Conservation (phyloP, 495 filamentous ascomycete genomes). For the Diplogelasinospora grovesii region DNA sequence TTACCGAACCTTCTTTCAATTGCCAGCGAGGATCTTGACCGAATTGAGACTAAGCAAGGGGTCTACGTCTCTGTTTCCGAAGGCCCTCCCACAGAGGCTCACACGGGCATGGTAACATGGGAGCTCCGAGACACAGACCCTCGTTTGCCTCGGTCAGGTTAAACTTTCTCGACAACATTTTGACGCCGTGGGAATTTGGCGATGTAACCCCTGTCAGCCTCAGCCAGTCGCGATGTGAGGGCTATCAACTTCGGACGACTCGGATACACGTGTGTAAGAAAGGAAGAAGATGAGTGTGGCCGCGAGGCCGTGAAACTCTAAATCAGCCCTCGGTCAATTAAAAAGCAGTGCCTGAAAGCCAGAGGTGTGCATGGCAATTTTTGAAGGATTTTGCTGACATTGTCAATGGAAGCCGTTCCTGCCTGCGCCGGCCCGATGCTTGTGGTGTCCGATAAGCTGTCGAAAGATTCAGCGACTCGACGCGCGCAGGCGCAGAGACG, state of each 20-base stretch:
- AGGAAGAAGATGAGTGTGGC: no score
- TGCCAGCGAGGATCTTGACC: conserved; percentile 8
- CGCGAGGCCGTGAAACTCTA: conserved; percentile 14
- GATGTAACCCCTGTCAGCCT: no score
- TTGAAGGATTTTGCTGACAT: no score
- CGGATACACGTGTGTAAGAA: no score
- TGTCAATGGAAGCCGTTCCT: no score
- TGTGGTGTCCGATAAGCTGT: no score
- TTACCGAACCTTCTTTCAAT: conserved; percentile 8
- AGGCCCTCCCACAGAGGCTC: no score
- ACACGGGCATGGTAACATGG: no score
- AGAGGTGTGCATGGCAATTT: no score
- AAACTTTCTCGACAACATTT: conserved; percentile 4
- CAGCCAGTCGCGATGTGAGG: no score
- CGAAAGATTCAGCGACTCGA: conserved; percentile 4
- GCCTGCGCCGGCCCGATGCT: no score
- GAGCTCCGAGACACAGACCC: conserved; percentile 10
- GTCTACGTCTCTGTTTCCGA: conserved; percentile 6
- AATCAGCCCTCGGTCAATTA: background rate
- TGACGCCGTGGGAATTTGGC: background rate
- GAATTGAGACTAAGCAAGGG: conserved; percentile 1
- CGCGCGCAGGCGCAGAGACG: conserved; percentile 13
- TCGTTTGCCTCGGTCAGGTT: conserved; percentile 8
- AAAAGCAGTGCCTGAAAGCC: no score
- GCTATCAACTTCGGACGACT: conserved; percentile 9